Evolutionary conservation across 1,284 basidiomycete species (phyloP).

Genomic region (Mycena citricolor): DNA sequence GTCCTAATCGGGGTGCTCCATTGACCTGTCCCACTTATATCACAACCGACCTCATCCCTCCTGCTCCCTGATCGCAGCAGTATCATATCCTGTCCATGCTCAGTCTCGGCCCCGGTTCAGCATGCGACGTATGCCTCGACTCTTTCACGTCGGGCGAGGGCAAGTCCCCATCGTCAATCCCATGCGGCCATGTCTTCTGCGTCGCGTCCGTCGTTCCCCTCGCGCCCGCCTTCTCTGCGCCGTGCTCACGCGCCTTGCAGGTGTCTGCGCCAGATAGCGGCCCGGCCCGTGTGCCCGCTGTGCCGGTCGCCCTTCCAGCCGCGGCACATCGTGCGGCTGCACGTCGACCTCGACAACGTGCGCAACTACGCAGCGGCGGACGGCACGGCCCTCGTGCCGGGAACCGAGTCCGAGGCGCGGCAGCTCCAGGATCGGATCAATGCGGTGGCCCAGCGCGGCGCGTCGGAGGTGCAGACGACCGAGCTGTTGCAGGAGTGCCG

Average conservation of each 20-base stretch:
- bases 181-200: conserved; percentile 56
- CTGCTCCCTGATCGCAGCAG: too few relatives aligned
- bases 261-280: conserved; percentile 37
- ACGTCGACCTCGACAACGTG: conserved; percentile 42
- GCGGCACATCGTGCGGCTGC: conserved; percentile 39
- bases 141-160: conserved; percentile 38
- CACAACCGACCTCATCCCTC: conserved; percentile 25
- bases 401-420: conserved; percentile 35
- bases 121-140: conserved; percentile 56
- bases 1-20: conserved; percentile 23
- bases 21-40: conserved; percentile 23
- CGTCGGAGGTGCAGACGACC: conserved; percentile 40
- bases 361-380: conserved; percentile 17
- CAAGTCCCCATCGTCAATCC: conserved; percentile 47
- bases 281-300: conserved; percentile 41
- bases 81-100: too few relatives aligned
- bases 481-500: conserved; percentile 41
- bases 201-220: conserved; percentile 33
- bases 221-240: conserved; percentile 1
- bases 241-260: conserved; percentile 27
- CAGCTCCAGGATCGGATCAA: conserved; percentile 39
- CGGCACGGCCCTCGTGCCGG: conserved; percentile 12
- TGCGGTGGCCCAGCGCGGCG: conserved; percentile 40
- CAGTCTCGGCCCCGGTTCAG: conserved; percentile 44
- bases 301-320: conserved; percentile 45